phyloP scores from a whole-genome alignment of 495 filamentous ascomycete genomes.

The Aspergillus kassunensis region DNA sequence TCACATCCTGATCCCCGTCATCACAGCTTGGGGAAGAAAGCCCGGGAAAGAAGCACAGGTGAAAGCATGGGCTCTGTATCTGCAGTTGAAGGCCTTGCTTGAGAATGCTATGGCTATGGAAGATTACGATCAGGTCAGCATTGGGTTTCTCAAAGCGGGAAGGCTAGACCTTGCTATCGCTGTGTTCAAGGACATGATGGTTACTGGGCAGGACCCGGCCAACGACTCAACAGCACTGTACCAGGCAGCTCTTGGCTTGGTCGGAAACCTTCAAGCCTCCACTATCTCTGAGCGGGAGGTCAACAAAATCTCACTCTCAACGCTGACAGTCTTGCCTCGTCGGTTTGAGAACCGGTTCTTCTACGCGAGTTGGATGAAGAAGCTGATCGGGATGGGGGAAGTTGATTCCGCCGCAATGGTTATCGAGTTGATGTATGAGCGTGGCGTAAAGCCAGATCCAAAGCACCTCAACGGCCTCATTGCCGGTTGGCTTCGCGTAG shows the following conservation, averaged over 20 bases:
- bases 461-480: conserved; percentile 74
- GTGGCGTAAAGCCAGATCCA: conserved; percentile 58
- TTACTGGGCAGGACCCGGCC: conserved; percentile 49
- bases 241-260: conserved; percentile 37
- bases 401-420: conserved; percentile 65
- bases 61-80: conserved; percentile 65
- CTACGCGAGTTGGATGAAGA: conserved; percentile 76
- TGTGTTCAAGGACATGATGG: conserved; percentile 84
- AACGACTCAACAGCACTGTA: conserved; percentile 50
- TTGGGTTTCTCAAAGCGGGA: conserved; percentile 56
- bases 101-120: conserved; percentile 62
- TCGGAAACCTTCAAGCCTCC: conserved; percentile 44
- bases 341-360: conserved; percentile 72
- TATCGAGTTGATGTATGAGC: conserved; percentile 62
- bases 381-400: conserved; percentile 68
- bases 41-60: conserved; percentile 38
- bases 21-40: conserved; percentile 38
- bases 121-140: conserved; percentile 69
- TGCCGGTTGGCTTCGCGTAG: conserved; percentile 66
- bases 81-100: conserved; percentile 55
- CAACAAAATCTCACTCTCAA: conserved; percentile 48
- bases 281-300: conserved; percentile 44
- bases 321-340: conserved; percentile 53
- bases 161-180: conserved; percentile 61
- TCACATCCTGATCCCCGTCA: conserved; percentile 64